These are phyloP conservation scores for Backusella liffmaniae DNA, from an alignment of 192 early-diverging fungal species.

Conservation along the genomic window DNA sequence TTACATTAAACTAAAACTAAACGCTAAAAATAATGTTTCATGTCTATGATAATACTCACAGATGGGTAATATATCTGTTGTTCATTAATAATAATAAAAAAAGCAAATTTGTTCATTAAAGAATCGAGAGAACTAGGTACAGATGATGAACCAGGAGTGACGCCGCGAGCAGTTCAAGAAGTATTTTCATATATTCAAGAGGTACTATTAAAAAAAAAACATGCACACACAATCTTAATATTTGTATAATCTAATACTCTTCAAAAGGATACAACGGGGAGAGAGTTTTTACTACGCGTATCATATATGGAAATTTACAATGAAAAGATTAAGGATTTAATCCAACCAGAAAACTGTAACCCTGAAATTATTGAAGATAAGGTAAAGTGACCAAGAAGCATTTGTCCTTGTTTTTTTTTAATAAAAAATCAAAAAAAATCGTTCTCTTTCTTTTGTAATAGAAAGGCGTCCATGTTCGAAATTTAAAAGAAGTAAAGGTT, in stretches of 20 bases:
- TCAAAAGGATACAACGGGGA: slow-evolving; percentile 1
- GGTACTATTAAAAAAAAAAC: slow-evolving; percentile 17
- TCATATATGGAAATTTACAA: slow-evolving; percentile 99
- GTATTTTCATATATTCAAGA: slow-evolving; percentile 75
- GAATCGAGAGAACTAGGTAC: slow-evolving; percentile 43
- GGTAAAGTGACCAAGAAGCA: slow-evolving; percentile 7
- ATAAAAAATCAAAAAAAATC: too few species aligned
- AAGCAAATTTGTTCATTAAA: background rate
- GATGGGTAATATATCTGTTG: slow-evolving; percentile 20
- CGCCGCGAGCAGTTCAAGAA: slow-evolving; percentile 72
- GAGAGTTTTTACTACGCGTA: slow-evolving; percentile 87
- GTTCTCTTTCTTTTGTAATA: background rate
- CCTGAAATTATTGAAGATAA: slow-evolving; percentile 72
- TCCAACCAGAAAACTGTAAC: slow-evolving; percentile 74
- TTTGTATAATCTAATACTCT: background rate
- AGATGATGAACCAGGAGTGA: slow-evolving; percentile 73
- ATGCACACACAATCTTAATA: background rate
- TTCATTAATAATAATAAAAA: background rate
- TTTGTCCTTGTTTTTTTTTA: background rate
- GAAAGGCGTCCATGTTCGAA: slow-evolving; percentile 71
- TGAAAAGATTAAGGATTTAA: slow-evolving; percentile 85
- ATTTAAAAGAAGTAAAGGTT: slow-evolving; percentile 74
- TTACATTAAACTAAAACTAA: background rate
- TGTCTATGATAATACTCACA: background rate
- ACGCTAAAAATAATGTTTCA: background rate